phyloP scores from a whole-genome alignment of 768 basidiomycete genomes.

The Rhodotorula sphaerocarpa region DNA sequence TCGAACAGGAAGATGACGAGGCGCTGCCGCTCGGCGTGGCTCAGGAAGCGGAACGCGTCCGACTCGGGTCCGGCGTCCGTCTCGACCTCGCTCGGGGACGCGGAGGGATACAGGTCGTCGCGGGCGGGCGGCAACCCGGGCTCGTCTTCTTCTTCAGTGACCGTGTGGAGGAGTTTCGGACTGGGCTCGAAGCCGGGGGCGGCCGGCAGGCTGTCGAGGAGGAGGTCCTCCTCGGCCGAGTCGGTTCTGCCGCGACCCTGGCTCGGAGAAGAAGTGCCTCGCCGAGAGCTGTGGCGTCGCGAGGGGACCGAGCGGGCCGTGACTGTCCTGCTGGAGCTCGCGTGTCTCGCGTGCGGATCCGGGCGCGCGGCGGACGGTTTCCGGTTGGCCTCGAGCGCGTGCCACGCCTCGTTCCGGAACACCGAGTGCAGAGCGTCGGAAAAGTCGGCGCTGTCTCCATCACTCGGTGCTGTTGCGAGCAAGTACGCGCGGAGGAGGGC shows the following conservation, averaged over 20 bases:
- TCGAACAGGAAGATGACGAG: constrained; percentile 21
- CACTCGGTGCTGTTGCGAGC: not conserved
- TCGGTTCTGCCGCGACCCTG: too few species aligned
- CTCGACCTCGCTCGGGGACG: not conserved
- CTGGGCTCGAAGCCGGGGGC: not conserved
- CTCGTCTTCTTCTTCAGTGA: constrained; percentile 17
- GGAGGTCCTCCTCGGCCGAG: constrained; percentile 1
- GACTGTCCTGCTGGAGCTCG: too few species aligned
- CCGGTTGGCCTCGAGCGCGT: constrained; percentile 2
- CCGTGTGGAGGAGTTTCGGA: constrained; percentile 3
- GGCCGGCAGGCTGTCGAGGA: constrained; percentile 8
- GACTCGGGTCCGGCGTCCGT: too few species aligned
- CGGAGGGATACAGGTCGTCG: constrained; percentile 7
- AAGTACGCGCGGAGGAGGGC: too few species aligned
- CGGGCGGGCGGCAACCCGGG: constrained; percentile 4
- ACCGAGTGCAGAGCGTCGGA: constrained; percentile 6
- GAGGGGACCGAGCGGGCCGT: too few species aligned
- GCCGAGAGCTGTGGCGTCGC: too few species aligned
- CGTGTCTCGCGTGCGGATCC: not conserved
- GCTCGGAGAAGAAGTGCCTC: too few species aligned
- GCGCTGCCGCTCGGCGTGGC: constrained; percentile 1
- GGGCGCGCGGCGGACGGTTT: not conserved
- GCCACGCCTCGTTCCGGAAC: constrained; percentile 26
- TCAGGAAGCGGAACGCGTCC: not conserved
- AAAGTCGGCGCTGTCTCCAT: not conserved